phyloP scores from a whole-genome alignment of 2,329 filamentous ascomycete genomes.

The Tolypocladium endophyticum region DNA sequence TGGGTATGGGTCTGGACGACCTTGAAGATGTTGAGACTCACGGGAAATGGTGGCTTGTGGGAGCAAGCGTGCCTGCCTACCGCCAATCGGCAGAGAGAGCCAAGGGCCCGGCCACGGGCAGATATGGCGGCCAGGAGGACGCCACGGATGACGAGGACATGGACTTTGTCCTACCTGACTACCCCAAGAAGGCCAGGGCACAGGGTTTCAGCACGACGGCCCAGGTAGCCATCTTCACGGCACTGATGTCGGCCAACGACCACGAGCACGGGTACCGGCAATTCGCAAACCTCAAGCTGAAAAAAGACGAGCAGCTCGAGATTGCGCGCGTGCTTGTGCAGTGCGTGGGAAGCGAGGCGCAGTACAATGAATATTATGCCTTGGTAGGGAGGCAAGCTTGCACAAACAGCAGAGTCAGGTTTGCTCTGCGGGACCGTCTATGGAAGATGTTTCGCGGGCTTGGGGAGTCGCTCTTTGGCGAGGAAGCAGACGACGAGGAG shows the following conservation, averaged over 20 bases:
- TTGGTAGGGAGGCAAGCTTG: constrained; percentile 74
- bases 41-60: constrained; percentile 98
- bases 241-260: constrained; percentile 77
- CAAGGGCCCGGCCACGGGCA: constrained; percentile 9
- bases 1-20: constrained; percentile 72
- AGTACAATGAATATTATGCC: constrained; percentile 90
- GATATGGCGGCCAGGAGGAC: constrained; percentile 10
- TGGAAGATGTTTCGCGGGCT: constrained; percentile 79
- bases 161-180: constrained; percentile 50
- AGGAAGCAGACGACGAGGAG: constrained; percentile 47
- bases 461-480: constrained; percentile 68
- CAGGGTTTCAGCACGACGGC: constrained; percentile 83
- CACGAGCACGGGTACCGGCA: constrained; percentile 75
- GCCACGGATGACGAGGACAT: constrained; percentile 34
- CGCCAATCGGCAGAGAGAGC: constrained; percentile 1
- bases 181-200: constrained; percentile 60
- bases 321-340: constrained; percentile 81
- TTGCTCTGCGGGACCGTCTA: constrained; percentile 77
- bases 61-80: constrained; percentile 68
- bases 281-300: constrained; percentile 72
- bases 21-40: constrained; percentile 74
- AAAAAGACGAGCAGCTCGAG: constrained; percentile 76
- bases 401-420: constrained; percentile 61
- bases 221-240: constrained; percentile 83
- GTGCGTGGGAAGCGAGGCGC: constrained; percentile 71